Conservation (phyloP, 2,329 filamentous ascomycete species). For the Biscogniauxia marginata region DNA sequence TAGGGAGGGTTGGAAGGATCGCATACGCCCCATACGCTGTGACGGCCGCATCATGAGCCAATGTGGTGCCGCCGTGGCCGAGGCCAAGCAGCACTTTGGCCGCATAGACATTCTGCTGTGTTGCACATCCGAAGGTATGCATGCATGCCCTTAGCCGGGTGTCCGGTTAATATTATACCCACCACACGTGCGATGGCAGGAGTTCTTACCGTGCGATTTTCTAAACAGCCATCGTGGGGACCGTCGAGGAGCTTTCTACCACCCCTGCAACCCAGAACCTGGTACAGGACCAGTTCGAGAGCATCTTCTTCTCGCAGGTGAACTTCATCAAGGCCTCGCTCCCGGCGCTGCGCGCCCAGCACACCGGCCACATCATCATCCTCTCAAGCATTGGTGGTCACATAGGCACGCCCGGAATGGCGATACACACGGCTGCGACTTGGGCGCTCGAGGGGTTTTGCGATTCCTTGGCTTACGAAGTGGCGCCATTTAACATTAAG, state of each 20-base stretch:
- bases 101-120: constrained; percentile 87
- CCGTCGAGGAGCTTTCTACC: constrained; percentile 84
- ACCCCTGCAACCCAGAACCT: constrained; percentile 71
- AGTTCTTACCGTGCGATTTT: constrained; percentile 16
- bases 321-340: constrained; percentile 92
- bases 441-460: constrained; percentile 97
- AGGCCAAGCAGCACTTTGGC: constrained; percentile 81
- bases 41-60: constrained; percentile 63
- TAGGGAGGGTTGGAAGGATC: constrained; percentile 76
- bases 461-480: constrained; percentile 92
- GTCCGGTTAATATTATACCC: neutral
- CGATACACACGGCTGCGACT: constrained; percentile 87
- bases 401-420: constrained; percentile 86
- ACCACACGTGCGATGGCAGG: constrained; percentile 8
- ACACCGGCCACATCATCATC: constrained; percentile 85
- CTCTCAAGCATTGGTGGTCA: constrained; percentile 89
- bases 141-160: constrained; percentile 1
- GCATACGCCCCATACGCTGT: constrained; percentile 65
- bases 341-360: constrained; percentile 74
- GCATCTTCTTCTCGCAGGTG: constrained; percentile 91
- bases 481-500: constrained; percentile 95
- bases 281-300: constrained; percentile 88
- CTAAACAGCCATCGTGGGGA: constrained; percentile 72
- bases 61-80: constrained; percentile 82
- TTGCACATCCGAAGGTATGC: constrained; percentile 78